Evolutionary conservation across 768 basidiomycete species (phyloP), one percentile per base, ranked within the genome.

Genomic region (Suillus clintonianus): DNA sequence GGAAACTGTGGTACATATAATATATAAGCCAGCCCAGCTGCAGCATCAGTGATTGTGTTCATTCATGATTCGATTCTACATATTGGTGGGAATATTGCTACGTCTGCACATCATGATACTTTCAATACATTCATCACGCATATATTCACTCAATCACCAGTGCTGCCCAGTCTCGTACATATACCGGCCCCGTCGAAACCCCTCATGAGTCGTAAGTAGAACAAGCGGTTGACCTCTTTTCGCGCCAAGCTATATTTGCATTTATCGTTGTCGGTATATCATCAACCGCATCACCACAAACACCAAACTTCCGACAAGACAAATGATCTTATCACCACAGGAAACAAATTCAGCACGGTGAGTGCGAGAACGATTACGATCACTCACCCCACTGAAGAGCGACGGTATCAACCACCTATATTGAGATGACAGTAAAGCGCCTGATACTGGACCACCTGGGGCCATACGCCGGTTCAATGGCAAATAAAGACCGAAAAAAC

Each of bases 391-490:
- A 34, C 82, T 77, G 67, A 87, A 89, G 13, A 86, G 53, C 1
- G 82, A 81, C 6, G 87, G 84, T 17, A 81, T 77, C 82, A 82
- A 86, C 87, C 88, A 89, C 3, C 80, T 71, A 67, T 83, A 86
- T 6, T 76, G 72, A 13, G 70, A 57, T 0, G 83, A 80, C 9
- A 89, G 76, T 22, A 89, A 76, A 2, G 85, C 83, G 1, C 88
- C 87, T 43, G 81, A 81, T 37, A 88, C 83, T 0, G 88, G 87
- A 0, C 84, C 80, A 1, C 86, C 86, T 82, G 56, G 6, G 42
- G 53, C 51, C 15, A 68, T 69, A 27, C 4, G 27, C 4, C 70
- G 10, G 24, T 24, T 43, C 30, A 41, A 37, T 1, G 27, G n/a
- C 5, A 48, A 14, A 10, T 17, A 37, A 62, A 36, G 15, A 43